Percentiles rank a stretch among this genome's conserved stretches.
Evolutionary conservation across 192 early-diverging fungal genomes (phyloP).

Genomic region (Lobosporangium transversale): DNA sequence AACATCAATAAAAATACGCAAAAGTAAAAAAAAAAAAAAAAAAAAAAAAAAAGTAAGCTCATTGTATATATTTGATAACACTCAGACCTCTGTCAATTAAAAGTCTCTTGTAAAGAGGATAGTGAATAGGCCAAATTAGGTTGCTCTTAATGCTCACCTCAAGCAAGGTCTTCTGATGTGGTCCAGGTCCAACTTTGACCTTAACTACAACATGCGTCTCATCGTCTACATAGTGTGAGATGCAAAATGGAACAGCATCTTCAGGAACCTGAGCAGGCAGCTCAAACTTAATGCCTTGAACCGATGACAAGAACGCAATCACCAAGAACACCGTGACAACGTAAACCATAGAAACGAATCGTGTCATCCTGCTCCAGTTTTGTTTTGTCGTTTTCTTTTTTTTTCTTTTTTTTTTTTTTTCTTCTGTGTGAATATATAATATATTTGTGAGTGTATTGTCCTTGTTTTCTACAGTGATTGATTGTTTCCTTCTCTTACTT

Average conservation of each 20-base stretch:
- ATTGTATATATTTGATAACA: too few species aligned
- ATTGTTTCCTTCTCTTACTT: too few species aligned
- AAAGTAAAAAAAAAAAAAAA: background rate
- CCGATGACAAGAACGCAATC: conserved; percentile 2
- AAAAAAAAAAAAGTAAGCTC: background rate
- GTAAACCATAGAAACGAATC: conserved; percentile 19
- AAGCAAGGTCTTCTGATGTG: conserved; percentile 75
- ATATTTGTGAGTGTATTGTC: too few species aligned
- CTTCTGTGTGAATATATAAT: background rate
- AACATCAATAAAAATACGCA: too few species aligned
- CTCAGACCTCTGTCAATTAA: too few species aligned
- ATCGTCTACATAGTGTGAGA: conserved; percentile 80
- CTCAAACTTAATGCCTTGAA: conserved; percentile 84
- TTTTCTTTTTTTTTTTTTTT: conserved; percentile 3
- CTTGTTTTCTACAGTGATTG: too few species aligned
- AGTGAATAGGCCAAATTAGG: too few species aligned
- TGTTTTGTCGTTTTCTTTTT: background rate
- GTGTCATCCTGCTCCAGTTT: conserved; percentile 23
- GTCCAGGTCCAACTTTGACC: conserved; percentile 72
- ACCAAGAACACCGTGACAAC: conserved; percentile 2
- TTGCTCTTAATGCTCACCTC: conserved; percentile 59
- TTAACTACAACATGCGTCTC: conserved; percentile 78
- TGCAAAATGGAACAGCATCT: conserved; percentile 65
- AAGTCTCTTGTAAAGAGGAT: too few species aligned
- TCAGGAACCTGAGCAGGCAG: conserved; percentile 63